Evolutionary conservation across 352 stramenopile species (phyloP), one percentile per base, ranked within the genome.

Genomic region (Phytophthora chlamydospora): DNA sequence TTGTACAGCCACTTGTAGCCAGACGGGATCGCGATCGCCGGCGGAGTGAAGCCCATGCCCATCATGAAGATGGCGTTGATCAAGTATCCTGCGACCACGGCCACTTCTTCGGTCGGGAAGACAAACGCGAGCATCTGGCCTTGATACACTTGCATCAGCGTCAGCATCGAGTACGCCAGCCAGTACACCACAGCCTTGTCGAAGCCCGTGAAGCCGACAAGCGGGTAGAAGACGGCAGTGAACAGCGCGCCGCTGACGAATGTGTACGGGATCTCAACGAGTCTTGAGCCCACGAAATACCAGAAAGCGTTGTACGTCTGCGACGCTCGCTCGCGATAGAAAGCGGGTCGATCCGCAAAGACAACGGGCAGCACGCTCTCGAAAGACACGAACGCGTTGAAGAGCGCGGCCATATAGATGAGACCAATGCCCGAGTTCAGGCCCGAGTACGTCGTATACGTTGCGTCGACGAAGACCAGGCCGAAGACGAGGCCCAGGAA

Each of bases 391-490:
- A 93, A 76, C 29, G 71, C 72, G 40, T 86, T 77, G 53, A 96
- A 96, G 44, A 88, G 42, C 2, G 88, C 84, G 9, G 77, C 70
- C 2, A 88, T 62, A 68, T 93, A 97, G 38, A 95, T 80, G 11
- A 93, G 76, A 17, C 82, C 79, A 19, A 96, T 45, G 34, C 72
- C 75, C 4, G 53, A 49, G 33, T 78, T 77, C 45, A 76, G 45
- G 14, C 68, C 68, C 21, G 59, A 58, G 21, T 24, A 24, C 21
- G 21, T 24, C 21, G 21, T 24, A 3, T 24, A 24, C 21, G 21
- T 24, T 24, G 68, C 49, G 41, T 69, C 47, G 12, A 74, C 41
- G 50, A 87, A 95, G 11, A 93, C 71, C 10, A 87, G 19, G 3
- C 41, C 41, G 41, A 47, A 47, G 41, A 47, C 21, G 8, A 47